Conservation (phyloP, 257 asterid species). For the Jasminum sambac region DNA sequence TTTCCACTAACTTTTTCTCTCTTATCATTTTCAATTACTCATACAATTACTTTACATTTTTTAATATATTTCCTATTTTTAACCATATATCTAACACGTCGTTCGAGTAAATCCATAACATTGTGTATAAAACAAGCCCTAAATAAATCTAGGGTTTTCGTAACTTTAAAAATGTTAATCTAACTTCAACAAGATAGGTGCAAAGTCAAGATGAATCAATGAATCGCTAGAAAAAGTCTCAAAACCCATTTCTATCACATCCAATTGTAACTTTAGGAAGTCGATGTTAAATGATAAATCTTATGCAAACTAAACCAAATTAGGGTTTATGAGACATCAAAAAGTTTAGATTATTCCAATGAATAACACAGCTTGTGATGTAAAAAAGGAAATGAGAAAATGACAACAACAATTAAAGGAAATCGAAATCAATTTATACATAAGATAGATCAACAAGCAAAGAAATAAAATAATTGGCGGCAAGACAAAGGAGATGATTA, state of each 20-base stretch:
- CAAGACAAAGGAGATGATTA: constrained; percentile 14
- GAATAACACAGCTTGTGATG: constrained; percentile 4
- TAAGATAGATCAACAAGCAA: constrained; percentile 26
- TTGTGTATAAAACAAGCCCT: no score
- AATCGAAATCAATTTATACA: constrained; percentile 27
- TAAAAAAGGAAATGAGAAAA: constrained; percentile 30
- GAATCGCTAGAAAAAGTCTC: constrained; percentile 19
- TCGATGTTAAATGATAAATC: not conserved
- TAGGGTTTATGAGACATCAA: constrained; percentile 53
- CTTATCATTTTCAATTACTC: no score
- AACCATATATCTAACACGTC: no score
- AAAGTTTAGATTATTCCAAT: constrained; percentile 13
- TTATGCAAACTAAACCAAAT: constrained; percentile 19
- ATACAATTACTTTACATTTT: no score
- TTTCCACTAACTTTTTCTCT: no score
- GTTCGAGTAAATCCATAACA: no score
- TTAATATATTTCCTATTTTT: no score
- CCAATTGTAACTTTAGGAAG: constrained; percentile 4
- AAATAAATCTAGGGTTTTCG: constrained; percentile 61
- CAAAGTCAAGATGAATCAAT: constrained; percentile 14
- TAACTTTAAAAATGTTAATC: constrained; percentile 11
- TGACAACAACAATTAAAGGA: constrained; percentile 19
- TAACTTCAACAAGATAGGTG: constrained; percentile 5
- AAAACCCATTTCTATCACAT: constrained; percentile 20
- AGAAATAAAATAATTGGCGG: constrained; percentile 32